phyloP scores from a whole-genome alignment of 164 flowering plant genomes.

The Paratinospora sagittata region DNA sequence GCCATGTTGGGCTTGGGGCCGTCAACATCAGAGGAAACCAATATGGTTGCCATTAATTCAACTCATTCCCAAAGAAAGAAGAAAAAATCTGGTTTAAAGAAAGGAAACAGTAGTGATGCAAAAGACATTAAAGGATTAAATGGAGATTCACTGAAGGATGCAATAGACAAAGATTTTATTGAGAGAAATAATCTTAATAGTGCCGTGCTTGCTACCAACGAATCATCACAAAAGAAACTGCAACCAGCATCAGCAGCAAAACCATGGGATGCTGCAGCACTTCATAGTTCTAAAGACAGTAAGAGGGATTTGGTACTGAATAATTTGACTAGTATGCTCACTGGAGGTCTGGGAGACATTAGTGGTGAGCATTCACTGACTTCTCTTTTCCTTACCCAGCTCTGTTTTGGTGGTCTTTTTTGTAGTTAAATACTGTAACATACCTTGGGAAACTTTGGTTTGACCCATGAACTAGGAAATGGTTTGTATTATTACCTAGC shows the following conservation, averaged over 20 bases:
- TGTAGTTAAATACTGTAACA: not conserved
- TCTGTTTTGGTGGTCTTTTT: not conserved
- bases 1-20: conserved; percentile 34
- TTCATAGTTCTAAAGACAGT: conserved; percentile 12
- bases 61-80: conserved; percentile 16
- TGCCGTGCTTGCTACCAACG: conserved; percentile 23
- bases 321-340: conserved; percentile 26
- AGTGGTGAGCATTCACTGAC: conserved; percentile 38
- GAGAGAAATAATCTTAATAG: conserved; percentile 25
- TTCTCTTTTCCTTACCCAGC: not conserved
- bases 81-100: conserved; percentile 14
- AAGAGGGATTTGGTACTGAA: conserved; percentile 10
- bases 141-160: conserved; percentile 11
- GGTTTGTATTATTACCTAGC: not conserved
- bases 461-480: not conserved
- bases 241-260: conserved; percentile 5
- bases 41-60: conserved; percentile 8
- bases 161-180: conserved; percentile 18
- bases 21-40: conserved; percentile 42
- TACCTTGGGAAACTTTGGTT: not conserved
- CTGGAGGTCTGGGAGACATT: conserved; percentile 37
- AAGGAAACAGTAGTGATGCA: conserved; percentile 8
- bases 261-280: conserved; percentile 10
- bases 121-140: conserved; percentile 1
- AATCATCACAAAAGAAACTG: conserved; percentile 16